phyloP scores from a whole-genome alignment of 1,284 basidiomycete genomes.

The Heterobasidion parviporum region DNA sequence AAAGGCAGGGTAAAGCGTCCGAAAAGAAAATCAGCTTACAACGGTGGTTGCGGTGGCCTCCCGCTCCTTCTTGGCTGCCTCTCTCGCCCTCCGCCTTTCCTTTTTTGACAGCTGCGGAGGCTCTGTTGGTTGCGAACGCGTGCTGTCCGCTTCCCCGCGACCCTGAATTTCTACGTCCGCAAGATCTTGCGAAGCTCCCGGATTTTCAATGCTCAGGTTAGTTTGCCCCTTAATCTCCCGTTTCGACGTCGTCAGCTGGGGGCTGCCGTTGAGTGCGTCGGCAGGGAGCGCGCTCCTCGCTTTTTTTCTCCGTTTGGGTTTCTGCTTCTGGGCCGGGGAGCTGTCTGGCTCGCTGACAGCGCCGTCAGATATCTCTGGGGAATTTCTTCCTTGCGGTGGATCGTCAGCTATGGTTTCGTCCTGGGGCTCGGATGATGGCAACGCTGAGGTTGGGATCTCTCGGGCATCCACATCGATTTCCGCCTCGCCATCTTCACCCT shows the following conservation, averaged over 20 bases:
- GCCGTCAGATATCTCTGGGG: not conserved
- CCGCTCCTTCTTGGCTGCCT: slow-evolving; percentile 67
- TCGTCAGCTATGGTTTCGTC: not conserved
- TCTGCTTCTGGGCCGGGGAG: not conserved
- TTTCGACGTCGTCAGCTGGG: not conserved
- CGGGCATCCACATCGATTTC: not conserved
- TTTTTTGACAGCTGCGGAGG: slow-evolving; percentile 57
- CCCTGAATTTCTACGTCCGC: not conserved
- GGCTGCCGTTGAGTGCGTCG: not conserved
- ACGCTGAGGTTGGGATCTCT: not conserved
- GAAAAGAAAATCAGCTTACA: slow-evolving; percentile 7
- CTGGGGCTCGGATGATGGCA: not conserved
- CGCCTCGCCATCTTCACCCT: not conserved
- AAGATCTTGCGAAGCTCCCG: not conserved
- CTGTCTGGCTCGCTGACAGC: not conserved
- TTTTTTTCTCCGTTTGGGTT: not conserved
- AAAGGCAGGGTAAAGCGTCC: not conserved
- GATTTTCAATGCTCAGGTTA: not conserved
- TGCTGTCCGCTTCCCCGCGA: not conserved
- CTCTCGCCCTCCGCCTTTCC: slow-evolving; percentile 72
- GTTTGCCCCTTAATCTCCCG: not conserved
- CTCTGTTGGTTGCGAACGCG: not conserved
- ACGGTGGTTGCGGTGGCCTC: slow-evolving; percentile 22
- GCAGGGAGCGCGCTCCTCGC: not conserved
- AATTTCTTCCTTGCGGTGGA: not conserved